These are phyloP conservation scores for Amylocystis lapponica DNA, from an alignment of 768 basidiomycete species.

Conservation along the genomic window DNA sequence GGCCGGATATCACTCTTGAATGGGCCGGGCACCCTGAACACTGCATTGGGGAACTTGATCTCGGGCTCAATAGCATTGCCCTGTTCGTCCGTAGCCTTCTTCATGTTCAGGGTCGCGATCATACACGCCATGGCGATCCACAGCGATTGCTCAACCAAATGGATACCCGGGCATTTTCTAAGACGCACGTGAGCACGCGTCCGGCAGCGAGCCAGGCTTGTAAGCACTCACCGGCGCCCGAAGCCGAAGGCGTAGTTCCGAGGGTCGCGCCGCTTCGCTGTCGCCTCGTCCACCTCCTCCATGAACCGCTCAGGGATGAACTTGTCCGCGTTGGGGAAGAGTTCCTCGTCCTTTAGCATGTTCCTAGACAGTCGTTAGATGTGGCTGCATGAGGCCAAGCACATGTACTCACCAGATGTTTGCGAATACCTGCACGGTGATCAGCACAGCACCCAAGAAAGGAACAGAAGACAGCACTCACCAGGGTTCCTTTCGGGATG, in stretches of 20 bases:
- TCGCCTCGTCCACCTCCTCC: constrained; percentile 14
- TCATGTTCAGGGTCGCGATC: constrained; percentile 7
- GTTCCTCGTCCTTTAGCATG: constrained; percentile 17
- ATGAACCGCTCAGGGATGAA: constrained; percentile 51
- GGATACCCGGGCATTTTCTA: constrained; percentile 18
- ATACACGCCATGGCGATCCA: constrained; percentile 10
- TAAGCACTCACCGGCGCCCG: constrained; percentile 26
- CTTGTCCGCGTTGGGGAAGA: constrained; percentile 25
- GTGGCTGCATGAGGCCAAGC: not conserved
- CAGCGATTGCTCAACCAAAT: constrained; percentile 14
- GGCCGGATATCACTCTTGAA: constrained; percentile 48
- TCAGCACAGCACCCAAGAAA: not conserved
- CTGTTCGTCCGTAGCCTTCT: constrained; percentile 6
- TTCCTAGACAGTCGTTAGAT: constrained; percentile 9
- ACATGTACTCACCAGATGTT: not conserved
- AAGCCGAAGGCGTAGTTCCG: constrained; percentile 37
- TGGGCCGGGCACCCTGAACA: constrained; percentile 35
- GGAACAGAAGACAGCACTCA: constrained; percentile 14
- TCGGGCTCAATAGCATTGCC: constrained; percentile 7
- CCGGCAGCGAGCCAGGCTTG: too few relatives aligned
- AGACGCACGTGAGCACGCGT: not conserved
- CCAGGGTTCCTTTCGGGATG: constrained; percentile 14
- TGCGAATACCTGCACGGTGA: not conserved
- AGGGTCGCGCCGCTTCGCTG: constrained; percentile 29
- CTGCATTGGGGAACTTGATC: constrained; percentile 21